Percentiles rank a stretch among this genome's conserved stretches.
Evolutionary conservation across 1,284 basidiomycete species (phyloP).

Genomic region (Sporisorium sorghi): DNA sequence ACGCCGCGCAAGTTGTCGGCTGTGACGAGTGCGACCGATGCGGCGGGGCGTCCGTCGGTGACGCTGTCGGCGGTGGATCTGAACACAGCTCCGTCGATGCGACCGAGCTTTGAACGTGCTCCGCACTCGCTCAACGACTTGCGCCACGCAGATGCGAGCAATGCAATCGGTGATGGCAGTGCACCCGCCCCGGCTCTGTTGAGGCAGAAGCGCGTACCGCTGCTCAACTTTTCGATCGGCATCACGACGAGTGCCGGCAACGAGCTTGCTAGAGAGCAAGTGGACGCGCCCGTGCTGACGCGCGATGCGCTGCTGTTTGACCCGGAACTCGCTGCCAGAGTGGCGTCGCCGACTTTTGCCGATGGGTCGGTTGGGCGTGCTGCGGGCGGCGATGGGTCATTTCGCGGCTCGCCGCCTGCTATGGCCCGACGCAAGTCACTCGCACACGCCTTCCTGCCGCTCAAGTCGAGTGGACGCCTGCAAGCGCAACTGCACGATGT

Average conservation of each 20-base stretch:
- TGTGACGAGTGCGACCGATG: conserved; percentile 6
- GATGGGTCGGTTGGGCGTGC: conserved; percentile 5
- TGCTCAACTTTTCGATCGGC: conserved; percentile 44
- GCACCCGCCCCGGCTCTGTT: conserved; percentile 14
- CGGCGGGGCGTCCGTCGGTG: conserved; percentile 8
- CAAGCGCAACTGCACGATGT: conserved; percentile 18
- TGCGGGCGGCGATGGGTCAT: not conserved
- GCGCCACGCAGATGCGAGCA: conserved; percentile 9
- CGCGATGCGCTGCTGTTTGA: conserved; percentile 49
- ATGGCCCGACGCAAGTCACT: conserved; percentile 20
- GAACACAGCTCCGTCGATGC: conserved; percentile 1
- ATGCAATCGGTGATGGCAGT: not conserved
- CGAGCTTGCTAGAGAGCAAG: conserved; percentile 21
- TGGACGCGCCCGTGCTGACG: conserved; percentile 29
- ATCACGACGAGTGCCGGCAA: conserved; percentile 20
- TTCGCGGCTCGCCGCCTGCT: conserved; percentile 18
- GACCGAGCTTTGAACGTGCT: conserved; percentile 24
- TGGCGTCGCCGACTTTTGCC: conserved; percentile 10
- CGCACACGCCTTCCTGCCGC: conserved; percentile 18
- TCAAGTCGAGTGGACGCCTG: conserved; percentile 23
- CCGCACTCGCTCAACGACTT: conserved; percentile 20
- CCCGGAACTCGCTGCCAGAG: conserved; percentile 36
- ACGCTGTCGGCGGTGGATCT: conserved; percentile 16
- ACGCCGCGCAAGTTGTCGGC: conserved; percentile 20
- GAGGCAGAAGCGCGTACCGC: conserved; percentile 35